Conservation (phyloP, 1,139 yeast species). For the Arxiozyma heterogenica region DNA sequence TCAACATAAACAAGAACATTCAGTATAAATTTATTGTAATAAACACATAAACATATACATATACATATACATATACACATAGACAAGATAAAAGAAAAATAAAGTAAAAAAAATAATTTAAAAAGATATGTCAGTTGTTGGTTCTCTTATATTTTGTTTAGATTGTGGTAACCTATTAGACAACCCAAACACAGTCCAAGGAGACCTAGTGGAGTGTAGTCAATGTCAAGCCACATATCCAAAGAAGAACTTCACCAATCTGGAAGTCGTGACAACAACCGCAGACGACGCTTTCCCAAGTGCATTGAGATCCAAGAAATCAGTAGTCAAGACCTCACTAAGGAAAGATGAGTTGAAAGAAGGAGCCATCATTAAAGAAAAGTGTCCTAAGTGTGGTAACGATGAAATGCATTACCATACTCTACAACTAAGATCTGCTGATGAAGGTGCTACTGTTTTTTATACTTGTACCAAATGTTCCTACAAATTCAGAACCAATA, state of each 20-base stretch:
- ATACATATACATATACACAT: too few relatives aligned
- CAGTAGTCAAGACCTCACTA: conserved; percentile 80
- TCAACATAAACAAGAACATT: background rate
- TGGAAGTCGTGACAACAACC: conserved; percentile 79
- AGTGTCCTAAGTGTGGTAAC: conserved; percentile 94
- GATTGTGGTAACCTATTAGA: conserved; percentile 88
- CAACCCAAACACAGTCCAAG: conserved; percentile 40
- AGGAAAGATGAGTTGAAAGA: conserved; percentile 75
- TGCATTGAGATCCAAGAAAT: conserved; percentile 63
- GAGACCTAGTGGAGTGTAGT: conserved; percentile 48
- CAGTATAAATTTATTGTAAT: background rate
- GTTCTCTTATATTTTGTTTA: conserved; percentile 87
- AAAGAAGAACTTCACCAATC: conserved; percentile 52
- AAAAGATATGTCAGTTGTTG: conserved; percentile 92
- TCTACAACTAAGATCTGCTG: conserved; percentile 91
- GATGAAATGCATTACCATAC: conserved; percentile 98
- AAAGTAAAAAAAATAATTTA: too few relatives aligned
- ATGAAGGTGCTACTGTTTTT: conserved; percentile 95
- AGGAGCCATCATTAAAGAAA: conserved; percentile 93
- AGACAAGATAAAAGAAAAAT: too few relatives aligned
- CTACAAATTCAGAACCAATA: conserved; percentile 87
- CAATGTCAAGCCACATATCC: conserved; percentile 59
- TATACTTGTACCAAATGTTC: conserved; percentile 93
- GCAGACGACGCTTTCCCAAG: conserved; percentile 90
- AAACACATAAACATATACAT: background rate